A percentile compares a stretch with the other conserved stretches of the same genome.
Evolutionary conservation across 1,284 basidiomycete genomes (phyloP).

Genomic region (Heterobasidion annosum): DNA sequence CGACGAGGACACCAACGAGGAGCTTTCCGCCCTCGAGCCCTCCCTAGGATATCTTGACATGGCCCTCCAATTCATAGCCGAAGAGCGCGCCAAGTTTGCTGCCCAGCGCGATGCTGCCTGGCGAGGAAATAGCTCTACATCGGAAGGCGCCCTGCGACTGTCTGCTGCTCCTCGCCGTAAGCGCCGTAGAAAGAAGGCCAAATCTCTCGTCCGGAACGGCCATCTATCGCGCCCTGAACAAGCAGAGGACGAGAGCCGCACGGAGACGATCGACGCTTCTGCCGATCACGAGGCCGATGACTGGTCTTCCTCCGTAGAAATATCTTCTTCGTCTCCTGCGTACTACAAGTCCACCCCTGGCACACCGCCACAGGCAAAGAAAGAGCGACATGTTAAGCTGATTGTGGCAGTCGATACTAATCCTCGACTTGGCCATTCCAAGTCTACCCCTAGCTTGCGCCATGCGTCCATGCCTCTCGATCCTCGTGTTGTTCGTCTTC

Average conservation of each 20-base stretch:
- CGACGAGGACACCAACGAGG: constrained; percentile 13
- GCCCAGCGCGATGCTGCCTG: constrained; percentile 31
- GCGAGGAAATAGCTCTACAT: constrained; percentile 26
- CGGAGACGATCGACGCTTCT: constrained; percentile 14
- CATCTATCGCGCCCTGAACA: constrained; percentile 14
- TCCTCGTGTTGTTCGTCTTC: constrained; percentile 40
- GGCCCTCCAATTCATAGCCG: constrained; percentile 57
- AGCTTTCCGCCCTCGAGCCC: constrained; percentile 20
- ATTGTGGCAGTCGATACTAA: constrained; percentile 5
- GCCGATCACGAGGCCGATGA: constrained; percentile 14
- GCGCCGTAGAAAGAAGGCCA: constrained; percentile 38
- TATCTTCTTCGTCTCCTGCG: constrained; percentile 24
- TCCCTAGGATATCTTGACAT: constrained; percentile 58
- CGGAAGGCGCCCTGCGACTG: constrained; percentile 26
- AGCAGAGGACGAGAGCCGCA: constrained; percentile 15
- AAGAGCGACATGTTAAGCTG: constrained; percentile 12
- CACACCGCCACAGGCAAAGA: constrained; percentile 19
- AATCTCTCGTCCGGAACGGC: constrained; percentile 14
- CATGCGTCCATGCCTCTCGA: constrained; percentile 32
- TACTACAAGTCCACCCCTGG: constrained; percentile 29
- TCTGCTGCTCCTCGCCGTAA: constrained; percentile 33
- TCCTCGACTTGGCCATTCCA: constrained; percentile 22
- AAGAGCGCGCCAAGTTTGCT: constrained; percentile 46
- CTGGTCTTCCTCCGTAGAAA: constrained; percentile 26
- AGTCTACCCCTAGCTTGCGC: constrained; percentile 32